Evolutionary conservation across 257 asterid genomes (phyloP).

Genomic region (Ajuga chamaepitys): DNA sequence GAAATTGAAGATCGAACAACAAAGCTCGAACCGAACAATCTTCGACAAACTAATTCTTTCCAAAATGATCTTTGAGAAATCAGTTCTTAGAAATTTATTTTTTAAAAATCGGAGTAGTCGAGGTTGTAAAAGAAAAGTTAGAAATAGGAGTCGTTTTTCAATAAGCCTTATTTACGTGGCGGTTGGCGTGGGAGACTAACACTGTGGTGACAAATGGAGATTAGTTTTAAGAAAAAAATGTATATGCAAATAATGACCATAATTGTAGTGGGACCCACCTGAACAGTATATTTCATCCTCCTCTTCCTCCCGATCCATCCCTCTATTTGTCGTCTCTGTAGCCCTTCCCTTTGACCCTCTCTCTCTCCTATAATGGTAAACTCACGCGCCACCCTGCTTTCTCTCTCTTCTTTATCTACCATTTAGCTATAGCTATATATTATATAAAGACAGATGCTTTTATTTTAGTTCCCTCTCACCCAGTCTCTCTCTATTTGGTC

Average conservation of each 20-base stretch:
- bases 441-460: slow-evolving; percentile 10
- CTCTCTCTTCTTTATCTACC: slow-evolving; percentile 5
- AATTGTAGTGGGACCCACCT: slow-evolving; percentile 15
- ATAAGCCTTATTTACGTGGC: too few relatives aligned
- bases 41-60: too few relatives aligned
- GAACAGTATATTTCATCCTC: slow-evolving; percentile 22
- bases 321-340: slow-evolving; percentile 31
- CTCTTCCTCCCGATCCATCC: slow-evolving; percentile 13
- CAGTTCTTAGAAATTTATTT: too few relatives aligned
- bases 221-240: neutral
- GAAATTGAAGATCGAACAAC: too few relatives aligned
- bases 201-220: too few relatives aligned
- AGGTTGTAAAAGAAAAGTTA: too few relatives aligned
- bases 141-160: too few relatives aligned
- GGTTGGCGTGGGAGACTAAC: too few relatives aligned
- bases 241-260: slow-evolving; percentile 1
- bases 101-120: too few relatives aligned
- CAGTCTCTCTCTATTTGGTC: slow-evolving; percentile 4
- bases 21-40: too few relatives aligned
- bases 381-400: slow-evolving; percentile 20
- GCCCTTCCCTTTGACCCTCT: slow-evolving; percentile 24
- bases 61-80: too few relatives aligned
- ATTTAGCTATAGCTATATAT: neutral
- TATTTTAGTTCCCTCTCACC: neutral
- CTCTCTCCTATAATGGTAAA: slow-evolving; percentile 5